Percentiles rank a stretch among this genome's conserved stretches.
Evolutionary conservation across 2,329 filamentous ascomycete genomes (phyloP).

Genomic region (Fusarium keratoplasticum): DNA sequence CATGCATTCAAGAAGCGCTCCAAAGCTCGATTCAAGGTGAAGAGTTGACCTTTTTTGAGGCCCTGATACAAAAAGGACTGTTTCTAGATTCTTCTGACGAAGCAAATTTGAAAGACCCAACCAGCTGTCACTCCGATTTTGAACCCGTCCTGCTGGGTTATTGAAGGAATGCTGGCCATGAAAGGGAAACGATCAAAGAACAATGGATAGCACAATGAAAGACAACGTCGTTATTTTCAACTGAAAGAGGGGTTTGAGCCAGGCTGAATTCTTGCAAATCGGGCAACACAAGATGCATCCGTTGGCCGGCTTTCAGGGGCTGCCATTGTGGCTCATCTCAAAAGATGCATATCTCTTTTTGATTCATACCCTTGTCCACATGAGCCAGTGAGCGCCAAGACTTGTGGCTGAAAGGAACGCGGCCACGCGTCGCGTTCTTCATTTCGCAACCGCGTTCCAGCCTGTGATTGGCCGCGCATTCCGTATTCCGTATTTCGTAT

Average conservation of each 20-base stretch:
- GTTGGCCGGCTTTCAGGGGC: not conserved
- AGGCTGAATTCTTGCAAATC: not conserved
- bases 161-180: not conserved
- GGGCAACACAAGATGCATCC: not conserved
- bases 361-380: not conserved
- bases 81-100: not conserved
- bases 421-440: not conserved
- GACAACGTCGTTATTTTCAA: not conserved
- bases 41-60: not conserved
- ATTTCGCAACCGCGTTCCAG: not conserved
- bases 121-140: too few relatives aligned
- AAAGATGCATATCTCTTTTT: not conserved
- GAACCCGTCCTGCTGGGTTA: too few relatives aligned
- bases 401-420: not conserved
- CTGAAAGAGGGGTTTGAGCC: not conserved
- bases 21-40: not conserved
- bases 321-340: not conserved
- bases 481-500: not conserved
- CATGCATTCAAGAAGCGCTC: not conserved
- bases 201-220: not conserved
- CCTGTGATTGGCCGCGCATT: not conserved
- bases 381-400: not conserved
- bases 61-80: not conserved
- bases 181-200: not conserved
- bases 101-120: not conserved